Evolutionary conservation across 345 rosid genomes (phyloP).

Genomic region (Rhodomyrtus tomentosa): DNA sequence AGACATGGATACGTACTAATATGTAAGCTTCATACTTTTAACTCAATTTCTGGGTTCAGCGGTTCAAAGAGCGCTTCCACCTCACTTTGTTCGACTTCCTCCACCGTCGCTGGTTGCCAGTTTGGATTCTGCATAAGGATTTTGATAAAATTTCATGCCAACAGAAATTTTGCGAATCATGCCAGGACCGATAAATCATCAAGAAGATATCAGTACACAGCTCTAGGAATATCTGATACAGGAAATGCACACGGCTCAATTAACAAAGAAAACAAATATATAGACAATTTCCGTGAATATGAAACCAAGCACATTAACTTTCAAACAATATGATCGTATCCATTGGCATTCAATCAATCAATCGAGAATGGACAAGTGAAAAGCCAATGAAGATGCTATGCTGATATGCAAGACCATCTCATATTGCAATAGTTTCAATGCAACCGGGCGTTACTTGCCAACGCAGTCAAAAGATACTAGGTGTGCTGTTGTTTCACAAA

Average conservation of each 20-base stretch:
- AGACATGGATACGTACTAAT: not conserved
- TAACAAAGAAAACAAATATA: not conserved
- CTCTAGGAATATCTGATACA: not conserved
- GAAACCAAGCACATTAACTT: not conserved
- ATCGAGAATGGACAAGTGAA: not conserved
- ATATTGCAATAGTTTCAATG: not conserved
- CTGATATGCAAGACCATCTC: not conserved
- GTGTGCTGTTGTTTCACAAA: not conserved
- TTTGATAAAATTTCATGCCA: not conserved
- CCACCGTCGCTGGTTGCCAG: conserved; percentile 73
- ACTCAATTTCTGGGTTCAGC: conserved; percentile 40
- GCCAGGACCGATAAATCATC: not conserved
- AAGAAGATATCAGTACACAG: not conserved
- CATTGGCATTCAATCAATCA: not conserved
- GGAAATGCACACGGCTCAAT: not conserved
- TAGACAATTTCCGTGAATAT: not conserved
- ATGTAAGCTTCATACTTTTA: conserved; percentile 22
- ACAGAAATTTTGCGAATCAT: not conserved
- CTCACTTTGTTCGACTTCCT: conserved; percentile 48
- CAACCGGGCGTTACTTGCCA: not conserved
- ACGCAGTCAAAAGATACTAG: not conserved
- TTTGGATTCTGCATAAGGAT: conserved; percentile 59
- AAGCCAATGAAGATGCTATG: not conserved
- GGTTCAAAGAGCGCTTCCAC: conserved; percentile 62
- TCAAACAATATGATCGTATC: not conserved